Evolutionary conservation across 768 basidiomycete species (phyloP).

Genomic region (Russula emetica): DNA sequence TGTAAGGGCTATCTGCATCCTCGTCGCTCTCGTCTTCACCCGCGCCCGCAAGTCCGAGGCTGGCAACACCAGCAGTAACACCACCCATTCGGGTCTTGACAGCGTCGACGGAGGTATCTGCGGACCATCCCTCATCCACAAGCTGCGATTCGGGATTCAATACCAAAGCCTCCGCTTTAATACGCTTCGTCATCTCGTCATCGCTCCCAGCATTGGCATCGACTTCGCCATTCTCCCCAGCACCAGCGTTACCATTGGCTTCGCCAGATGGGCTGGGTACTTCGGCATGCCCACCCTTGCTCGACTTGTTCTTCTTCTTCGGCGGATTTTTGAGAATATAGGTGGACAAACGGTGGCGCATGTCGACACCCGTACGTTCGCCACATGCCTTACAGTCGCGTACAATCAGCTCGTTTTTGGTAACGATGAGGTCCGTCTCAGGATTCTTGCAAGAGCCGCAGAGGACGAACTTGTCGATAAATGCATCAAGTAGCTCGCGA

Average conservation of each 20-base stretch:
- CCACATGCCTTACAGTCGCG: slow-evolving; percentile 99
- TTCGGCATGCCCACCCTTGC: slow-evolving; percentile 50
- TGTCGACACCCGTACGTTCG: slow-evolving; percentile 84
- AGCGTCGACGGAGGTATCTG: slow-evolving; percentile 86
- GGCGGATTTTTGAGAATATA: slow-evolving; percentile 99
- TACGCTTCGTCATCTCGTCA: slow-evolving; percentile 84
- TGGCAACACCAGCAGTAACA: slow-evolving; percentile 56
- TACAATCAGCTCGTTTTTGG: slow-evolving; percentile 84
- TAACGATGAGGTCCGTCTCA: slow-evolving; percentile 91
- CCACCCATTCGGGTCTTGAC: slow-evolving; percentile 77
- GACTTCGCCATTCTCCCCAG: slow-evolving; percentile 41
- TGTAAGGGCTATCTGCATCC: slow-evolving; percentile 80
- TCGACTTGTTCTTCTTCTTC: slow-evolving; percentile 72
- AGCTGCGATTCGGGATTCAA: slow-evolving; percentile 59
- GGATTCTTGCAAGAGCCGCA: slow-evolving; percentile 99
- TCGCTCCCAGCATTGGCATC: slow-evolving; percentile 55
- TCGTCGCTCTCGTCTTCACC: slow-evolving; percentile 91
- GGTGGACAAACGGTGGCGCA: slow-evolving; percentile 94
- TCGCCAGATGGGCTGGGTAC: slow-evolving; percentile 43
- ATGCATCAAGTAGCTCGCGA: slow-evolving; percentile 90
- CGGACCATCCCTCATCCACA: slow-evolving; percentile 80
- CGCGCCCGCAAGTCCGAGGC: slow-evolving; percentile 45
- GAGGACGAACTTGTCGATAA: slow-evolving; percentile 98
- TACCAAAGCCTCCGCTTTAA: slow-evolving; percentile 84
- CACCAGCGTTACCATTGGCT: slow-evolving; percentile 37